These are phyloP conservation scores for Candida caryicola DNA, from an alignment of 805 yeast species.

Conservation along the genomic window DNA sequence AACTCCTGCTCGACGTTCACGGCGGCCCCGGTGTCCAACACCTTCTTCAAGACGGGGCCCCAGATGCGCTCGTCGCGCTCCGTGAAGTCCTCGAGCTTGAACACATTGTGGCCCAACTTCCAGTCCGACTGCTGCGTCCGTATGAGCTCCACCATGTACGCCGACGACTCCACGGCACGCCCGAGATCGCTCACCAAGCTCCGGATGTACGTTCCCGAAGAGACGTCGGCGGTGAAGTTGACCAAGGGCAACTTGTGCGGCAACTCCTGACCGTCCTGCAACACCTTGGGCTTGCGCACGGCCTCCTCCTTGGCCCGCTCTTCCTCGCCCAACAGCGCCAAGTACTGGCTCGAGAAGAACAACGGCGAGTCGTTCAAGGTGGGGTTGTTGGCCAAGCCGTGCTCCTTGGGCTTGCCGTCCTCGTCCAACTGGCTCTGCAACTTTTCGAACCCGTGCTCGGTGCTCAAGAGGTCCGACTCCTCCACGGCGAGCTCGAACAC, in stretches of 20 bases:
- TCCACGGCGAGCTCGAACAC: conserved; percentile 54
- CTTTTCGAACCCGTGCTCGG: conserved; percentile 52
- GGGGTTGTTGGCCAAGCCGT: conserved; percentile 46
- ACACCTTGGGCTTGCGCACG: conserved; percentile 36
- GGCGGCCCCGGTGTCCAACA: conserved; percentile 40
- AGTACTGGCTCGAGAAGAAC: conserved; percentile 55
- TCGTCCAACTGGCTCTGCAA: conserved; percentile 45
- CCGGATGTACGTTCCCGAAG: conserved; percentile 94
- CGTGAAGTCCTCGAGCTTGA: conserved; percentile 64
- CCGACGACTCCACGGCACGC: conserved; percentile 70
- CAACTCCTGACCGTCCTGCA: conserved; percentile 37
- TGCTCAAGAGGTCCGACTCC: conserved; percentile 50
- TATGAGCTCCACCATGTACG: conserved; percentile 82
- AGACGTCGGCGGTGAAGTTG: conserved; percentile 73
- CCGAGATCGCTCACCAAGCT: conserved; percentile 88
- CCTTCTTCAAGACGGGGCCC: conserved; percentile 60
- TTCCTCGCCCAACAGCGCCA: conserved; percentile 41
- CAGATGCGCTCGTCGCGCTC: conserved; percentile 61
- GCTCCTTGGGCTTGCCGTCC: conserved; percentile 46
- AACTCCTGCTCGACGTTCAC: conserved; percentile 27
- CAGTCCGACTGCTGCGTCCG: conserved; percentile 81
- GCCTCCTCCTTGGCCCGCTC: conserved; percentile 36
- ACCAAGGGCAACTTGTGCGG: conserved; percentile 62
- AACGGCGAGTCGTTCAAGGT: conserved; percentile 63
- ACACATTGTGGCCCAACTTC: conserved; percentile 69